Conservation (phyloP, 164 flowering plant genomes). For the Dillenia suffruticosa region DNA sequence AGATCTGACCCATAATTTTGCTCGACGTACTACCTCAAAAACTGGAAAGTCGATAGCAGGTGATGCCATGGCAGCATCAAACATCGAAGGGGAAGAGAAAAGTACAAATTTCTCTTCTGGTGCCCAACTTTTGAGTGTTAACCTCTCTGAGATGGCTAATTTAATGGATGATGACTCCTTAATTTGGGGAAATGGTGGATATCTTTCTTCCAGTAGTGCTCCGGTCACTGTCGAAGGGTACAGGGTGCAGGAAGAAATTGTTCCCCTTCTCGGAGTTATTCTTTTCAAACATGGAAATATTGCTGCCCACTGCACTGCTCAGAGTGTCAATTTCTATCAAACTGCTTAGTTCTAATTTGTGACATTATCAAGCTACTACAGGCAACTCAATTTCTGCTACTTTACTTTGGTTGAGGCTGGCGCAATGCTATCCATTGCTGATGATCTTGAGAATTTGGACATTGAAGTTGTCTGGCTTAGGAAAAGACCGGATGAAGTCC, state of each 20-base stretch:
- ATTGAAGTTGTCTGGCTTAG: slow-evolving; percentile 33
- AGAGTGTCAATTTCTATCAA: slow-evolving; percentile 29
- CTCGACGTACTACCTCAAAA: too few species aligned
- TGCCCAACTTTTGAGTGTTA: not conserved
- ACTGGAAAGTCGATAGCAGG: too few species aligned
- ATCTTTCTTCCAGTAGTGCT: not conserved
- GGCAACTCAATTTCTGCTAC: slow-evolving; percentile 11
- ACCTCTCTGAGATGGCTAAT: not conserved
- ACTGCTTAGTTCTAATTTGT: slow-evolving; percentile 28
- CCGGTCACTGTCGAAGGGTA: slow-evolving; percentile 28
- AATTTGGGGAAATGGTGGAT: not conserved
- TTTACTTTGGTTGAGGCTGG: slow-evolving; percentile 18
- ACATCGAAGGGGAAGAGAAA: too few species aligned
- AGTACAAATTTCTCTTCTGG: too few species aligned
- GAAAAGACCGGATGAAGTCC: slow-evolving; percentile 13
- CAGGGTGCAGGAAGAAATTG: slow-evolving; percentile 18
- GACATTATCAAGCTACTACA: slow-evolving; percentile 23
- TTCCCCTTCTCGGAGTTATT: slow-evolving; percentile 22
- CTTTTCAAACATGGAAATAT: slow-evolving; percentile 33
- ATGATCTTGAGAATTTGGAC: slow-evolving; percentile 23
- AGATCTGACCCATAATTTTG: too few species aligned
- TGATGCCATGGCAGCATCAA: too few species aligned
- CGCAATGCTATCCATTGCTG: slow-evolving; percentile 22
- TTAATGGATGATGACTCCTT: not conserved
- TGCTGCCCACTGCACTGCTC: slow-evolving; percentile 18